Evolutionary conservation across 2,329 filamentous ascomycete genomes (phyloP), one percentile per base, ranked within the genome.

Genomic region (Aspergillus pseudoterreus): DNA sequence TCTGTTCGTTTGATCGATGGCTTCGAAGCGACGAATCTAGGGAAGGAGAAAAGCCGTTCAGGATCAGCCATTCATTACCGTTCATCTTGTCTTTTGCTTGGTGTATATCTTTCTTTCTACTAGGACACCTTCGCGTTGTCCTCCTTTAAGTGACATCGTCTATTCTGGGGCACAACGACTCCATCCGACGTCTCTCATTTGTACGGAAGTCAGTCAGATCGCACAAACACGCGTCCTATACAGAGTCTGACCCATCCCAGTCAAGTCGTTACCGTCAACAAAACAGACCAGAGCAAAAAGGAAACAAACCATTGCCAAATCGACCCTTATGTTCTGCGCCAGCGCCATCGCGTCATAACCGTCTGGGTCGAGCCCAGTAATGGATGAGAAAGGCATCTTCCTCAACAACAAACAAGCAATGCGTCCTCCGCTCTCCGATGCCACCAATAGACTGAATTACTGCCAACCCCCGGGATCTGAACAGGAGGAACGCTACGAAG

Each of bases 361-460:
- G 45, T 5, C 45, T 47, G 53, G 35, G 45, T 19, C 15, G 43
- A 58, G 62, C 56, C 48, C 67, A 60, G 53, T 47, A 43, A 65
- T 64, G 62, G 63, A 65, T 35, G 50, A 57, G 41, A 51, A 45
- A 36, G 22, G 21, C 19, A 32, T 50, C 46, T 48, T 6, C 22
- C 22, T 22, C 22, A 22, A 19, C 12, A 52, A 50, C 48, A 47
- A 56, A 21, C 57, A 55, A 41, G 55, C 59, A 32, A 55, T 56
- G 44, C 67, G 68, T 43, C 58, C 65, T 38, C 78, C 78, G 41
- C 67, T 81, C 42, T 71, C 70, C 32, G 78, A 81, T 63, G 75
- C 77, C 19, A 74, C 71, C 22, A 70, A 75, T 54, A 74, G 78
- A 57, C 67, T 77, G 57, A 81, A 80, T 59, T 73, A 75, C 22